Base-by-base conservation (phyloP, 2,329 filamentous ascomycete genomes). In the Colletotrichum lentis region DNA sequence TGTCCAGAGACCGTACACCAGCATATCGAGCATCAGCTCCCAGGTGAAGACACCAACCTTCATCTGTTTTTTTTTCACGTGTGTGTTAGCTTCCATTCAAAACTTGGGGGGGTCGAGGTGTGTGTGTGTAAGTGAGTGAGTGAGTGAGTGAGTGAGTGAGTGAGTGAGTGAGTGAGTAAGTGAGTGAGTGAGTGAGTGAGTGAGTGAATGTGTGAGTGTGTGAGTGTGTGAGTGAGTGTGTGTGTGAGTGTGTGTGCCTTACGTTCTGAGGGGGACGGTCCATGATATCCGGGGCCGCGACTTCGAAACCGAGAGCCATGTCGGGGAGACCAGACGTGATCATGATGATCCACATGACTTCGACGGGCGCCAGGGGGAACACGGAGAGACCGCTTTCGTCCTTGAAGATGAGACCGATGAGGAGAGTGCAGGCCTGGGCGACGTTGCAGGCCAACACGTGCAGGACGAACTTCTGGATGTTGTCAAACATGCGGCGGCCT, bases 301-400 rank as follows among this genome's bases (percentile, higher is more conserved):
- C 80, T 77, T 93, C 90, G 78, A 92, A 89, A 2, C 90, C 90
- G 3, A 93, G 83, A 68, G 90, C 91, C 88, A 93, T 92, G 70
- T 92, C 91, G 3, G 90, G 90, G 73, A 92, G 83, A 56, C 87
- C 88, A 39, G 89, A 91, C 0, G 91, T 93, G 63, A 93, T 85
- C 90, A 93, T 92, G 73, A 92, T 93, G 69, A 93, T 89, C 90
- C 90, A 93, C 49, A 93, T 82, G 70, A 93, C 91, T 72, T 93
- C 87, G n/a, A 93, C 88, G 0, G 90, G 90, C 0, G 89, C 83
- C 16, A 93, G 82, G 0, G 90, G 90, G 74, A 92, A 93, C 5
- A 92, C 89, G 0, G 90, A 92, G 27, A 91, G 78, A 1, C 84
- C 81, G 16, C 80, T 81, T 4, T 76, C 72, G 70, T 92, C 90